Evolutionary conservation across 805 yeast genomes (phyloP), one percentile per base, ranked within the genome.

Genomic region (Lachancea thermotolerans): DNA sequence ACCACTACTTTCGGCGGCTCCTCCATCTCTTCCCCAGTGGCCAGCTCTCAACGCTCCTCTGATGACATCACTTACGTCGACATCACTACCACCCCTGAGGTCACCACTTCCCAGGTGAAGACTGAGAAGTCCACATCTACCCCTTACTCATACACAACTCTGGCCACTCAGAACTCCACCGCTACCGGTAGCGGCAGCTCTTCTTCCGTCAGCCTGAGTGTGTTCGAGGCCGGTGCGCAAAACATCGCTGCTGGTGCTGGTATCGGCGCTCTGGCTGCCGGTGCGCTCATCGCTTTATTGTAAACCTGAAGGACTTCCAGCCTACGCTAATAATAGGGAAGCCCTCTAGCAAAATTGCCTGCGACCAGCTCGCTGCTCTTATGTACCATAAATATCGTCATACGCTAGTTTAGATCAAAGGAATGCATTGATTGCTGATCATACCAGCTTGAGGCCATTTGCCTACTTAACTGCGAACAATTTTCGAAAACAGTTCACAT

Each of bases 31-130:
- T 53, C 66, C 49, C 47, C 54, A 44, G 58, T 60, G 11, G 59
- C 65, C n/a, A 57, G 62, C 45, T 62, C 65, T 25, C 67, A 71
- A 21, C 57, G 56, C 32, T 60, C 69, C 30, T 52, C 55, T 16
- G 71, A 67, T 37, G 58, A 60, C 28, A 60, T 67, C 57, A 55
- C 66, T 39, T 72, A 69, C 58, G 75, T 73, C 42, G 78, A 75
- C 52, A 65, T 68, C 54, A 74, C 79, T 49, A 60, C 70, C 47
- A 75, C 79, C 39, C 79, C 79, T 54, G 65, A 71, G 44, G 71
- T 65, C 40, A 68, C 74, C 46, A 64, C 60, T n/a, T 69, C 78
- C 32, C 68, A 71, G 44, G 73, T 71, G 48, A 71, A 73, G 50
- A 70, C 74, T 45, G 60, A 52, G 28, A 62, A 65, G 41, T 59